Percentiles rank a stretch among this genome's conserved stretches.
Evolutionary conservation across 805 yeast species (phyloP).

Genomic region (Cyberlindnera mrakii): DNA sequence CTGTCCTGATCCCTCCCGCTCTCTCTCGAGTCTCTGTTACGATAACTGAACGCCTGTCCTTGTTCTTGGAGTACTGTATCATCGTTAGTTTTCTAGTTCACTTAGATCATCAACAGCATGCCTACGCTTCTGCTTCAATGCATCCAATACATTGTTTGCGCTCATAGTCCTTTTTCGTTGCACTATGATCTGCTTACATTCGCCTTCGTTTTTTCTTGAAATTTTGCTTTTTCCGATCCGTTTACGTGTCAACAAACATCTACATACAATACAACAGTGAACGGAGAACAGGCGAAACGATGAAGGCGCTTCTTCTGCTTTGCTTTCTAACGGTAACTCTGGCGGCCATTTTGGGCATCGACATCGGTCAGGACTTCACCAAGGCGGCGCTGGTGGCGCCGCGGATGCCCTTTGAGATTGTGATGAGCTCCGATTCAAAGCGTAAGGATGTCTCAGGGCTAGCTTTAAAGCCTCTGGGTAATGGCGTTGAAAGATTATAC

Average conservation of each 20-base stretch:
- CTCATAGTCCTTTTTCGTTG: conserved; percentile 12
- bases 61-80: conserved; percentile 13
- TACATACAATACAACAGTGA: not conserved
- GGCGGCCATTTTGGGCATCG: conserved; percentile 80
- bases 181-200: not conserved
- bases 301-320: conserved; percentile 3
- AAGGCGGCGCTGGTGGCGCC: conserved; percentile 91
- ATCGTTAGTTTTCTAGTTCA: conserved; percentile 4
- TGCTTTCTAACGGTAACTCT: conserved; percentile 14
- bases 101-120: not conserved
- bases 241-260: not conserved
- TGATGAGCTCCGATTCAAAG: conserved; percentile 85
- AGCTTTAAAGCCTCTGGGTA: conserved; percentile 44
- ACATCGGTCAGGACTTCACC: conserved; percentile 80
- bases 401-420: conserved; percentile 79
- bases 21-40: too few relatives aligned
- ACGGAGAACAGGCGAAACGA: not conserved
- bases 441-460: conserved; percentile 84
- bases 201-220: not conserved
- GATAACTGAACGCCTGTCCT: not conserved
- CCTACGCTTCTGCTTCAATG: conserved; percentile 22
- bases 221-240: not conserved
- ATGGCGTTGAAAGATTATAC: conserved; percentile 59
- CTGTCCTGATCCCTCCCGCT: too few relatives aligned
- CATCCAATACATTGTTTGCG: conserved; percentile 17